Evolutionary conservation across 139 green algal species (phyloP), one percentile per base, ranked within the genome.

Genomic region (Chlorella sp.): DNA sequence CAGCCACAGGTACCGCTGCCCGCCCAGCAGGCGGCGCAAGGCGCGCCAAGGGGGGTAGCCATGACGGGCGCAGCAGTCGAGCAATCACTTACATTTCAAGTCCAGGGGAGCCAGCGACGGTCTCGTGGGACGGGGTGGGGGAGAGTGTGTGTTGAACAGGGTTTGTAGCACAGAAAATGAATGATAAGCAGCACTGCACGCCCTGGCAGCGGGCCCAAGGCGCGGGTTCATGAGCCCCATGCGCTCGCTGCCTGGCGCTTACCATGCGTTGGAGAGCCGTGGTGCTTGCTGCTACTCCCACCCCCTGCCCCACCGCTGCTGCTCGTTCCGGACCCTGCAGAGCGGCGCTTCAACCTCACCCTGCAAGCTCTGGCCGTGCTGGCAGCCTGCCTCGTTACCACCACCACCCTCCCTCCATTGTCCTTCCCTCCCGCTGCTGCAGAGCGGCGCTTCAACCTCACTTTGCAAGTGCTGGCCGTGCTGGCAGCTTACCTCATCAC

Each of bases 401-500:
- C 85, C 57, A 89, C 77, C 37, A 82, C 77, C 11, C 36, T 82
- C 5, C 68, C 68, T 24, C 30, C 68, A 76, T 24, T 28, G 16
- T 53, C n/a, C 14, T 26, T 34, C 75, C n/a, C 30, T 28, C n/a
- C 24, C 42, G 18, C 61, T 37, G 5, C 68, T 34, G 21, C 84
- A 88, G 79, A 91, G 68, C n/a, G 85, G 14, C 85, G 90, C 57
- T 88, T 91, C 69, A 30, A 73, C 32, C 28, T 91, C 2, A 80
- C 86, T 2, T 15, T 89, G 32, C 32, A 57, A 3, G 32, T 94
- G 0, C 90, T 96, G 34, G 90, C 37, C 5, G 36, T 85, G 14
- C 30, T 96, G n/a, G 93, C 94, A 2, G 32, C 95, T 3, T 96
- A 91, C 86, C 92, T 96, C 61, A 90, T 92, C 28, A 85, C 48